Evolutionary conservation across 164 flowering plant species (phyloP).

Genomic region (Berberis vulgaris): DNA sequence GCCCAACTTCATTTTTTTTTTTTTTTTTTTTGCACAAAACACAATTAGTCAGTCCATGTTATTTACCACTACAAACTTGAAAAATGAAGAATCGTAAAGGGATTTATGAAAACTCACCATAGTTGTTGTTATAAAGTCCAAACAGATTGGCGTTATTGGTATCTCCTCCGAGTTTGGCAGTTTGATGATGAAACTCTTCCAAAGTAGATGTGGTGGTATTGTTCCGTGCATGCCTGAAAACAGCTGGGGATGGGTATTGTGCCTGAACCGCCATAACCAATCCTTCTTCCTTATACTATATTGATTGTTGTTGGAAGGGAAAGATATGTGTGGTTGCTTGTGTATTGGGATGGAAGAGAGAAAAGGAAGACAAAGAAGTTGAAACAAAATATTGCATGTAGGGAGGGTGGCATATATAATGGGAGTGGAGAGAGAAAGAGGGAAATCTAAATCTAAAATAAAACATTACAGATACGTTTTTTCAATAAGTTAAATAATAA

Average conservation of each 20-base stretch:
- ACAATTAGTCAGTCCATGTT: neutral
- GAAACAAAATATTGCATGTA: no score
- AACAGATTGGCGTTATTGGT: neutral
- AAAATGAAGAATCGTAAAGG: neutral
- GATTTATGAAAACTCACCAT: conserved; percentile 1
- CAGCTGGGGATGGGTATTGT: neutral
- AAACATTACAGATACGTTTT: neutral
- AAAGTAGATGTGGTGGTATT: neutral
- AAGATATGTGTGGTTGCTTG: neutral
- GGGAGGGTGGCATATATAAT: no score
- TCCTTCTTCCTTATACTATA: neutral
- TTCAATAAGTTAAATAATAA: no score
- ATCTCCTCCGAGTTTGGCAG: no score
- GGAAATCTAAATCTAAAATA: no score
- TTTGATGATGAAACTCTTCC: neutral
- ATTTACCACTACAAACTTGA: neutral
- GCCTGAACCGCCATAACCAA: neutral
- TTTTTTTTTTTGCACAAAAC: no score
- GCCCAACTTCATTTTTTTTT: neutral
- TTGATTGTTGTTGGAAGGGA: neutral
- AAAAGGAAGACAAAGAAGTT: no score
- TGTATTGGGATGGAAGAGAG: neutral
- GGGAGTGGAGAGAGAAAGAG: no score
- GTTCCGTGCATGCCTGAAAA: neutral
- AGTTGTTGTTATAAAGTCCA: neutral